Conservation (phyloP, 1,139 yeast genomes). For the Candida buenavistaensis region DNA sequence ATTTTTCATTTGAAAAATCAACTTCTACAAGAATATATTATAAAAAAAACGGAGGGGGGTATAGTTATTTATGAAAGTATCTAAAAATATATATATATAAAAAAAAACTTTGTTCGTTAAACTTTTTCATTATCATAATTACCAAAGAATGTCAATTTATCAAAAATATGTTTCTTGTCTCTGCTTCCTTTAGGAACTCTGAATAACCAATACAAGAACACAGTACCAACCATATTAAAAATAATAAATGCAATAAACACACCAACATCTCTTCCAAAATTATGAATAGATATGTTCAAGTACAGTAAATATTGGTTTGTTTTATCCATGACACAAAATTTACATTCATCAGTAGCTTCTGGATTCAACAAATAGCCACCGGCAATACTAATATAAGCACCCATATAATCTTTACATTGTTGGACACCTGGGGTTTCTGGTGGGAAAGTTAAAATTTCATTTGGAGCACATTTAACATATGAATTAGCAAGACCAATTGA, state of each 20-base stretch:
- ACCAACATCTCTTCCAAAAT: slow-evolving; percentile 73
- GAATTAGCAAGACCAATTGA: slow-evolving; percentile 38
- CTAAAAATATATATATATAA: slow-evolving; percentile 1
- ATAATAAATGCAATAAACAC: slow-evolving; percentile 47
- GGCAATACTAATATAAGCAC: slow-evolving; percentile 38
- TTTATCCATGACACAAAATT: slow-evolving; percentile 47
- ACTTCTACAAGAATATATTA: no score
- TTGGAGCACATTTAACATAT: slow-evolving; percentile 23
- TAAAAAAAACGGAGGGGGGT: no score
- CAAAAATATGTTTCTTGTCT: slow-evolving; percentile 8
- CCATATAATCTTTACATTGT: slow-evolving; percentile 57
- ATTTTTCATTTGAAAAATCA: no score
- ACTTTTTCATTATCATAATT: slow-evolving; percentile 1
- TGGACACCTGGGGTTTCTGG: slow-evolving; percentile 46
- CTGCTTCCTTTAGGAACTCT: slow-evolving; percentile 52
- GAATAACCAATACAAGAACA: slow-evolving; percentile 68
- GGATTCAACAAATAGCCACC: slow-evolving; percentile 56
- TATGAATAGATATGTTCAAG: slow-evolving; percentile 42
- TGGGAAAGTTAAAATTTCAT: slow-evolving; percentile 25
- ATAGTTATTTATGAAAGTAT: neutral
- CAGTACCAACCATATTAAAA: slow-evolving; percentile 52
- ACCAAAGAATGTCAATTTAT: slow-evolving; percentile 1
- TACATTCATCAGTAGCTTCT: slow-evolving; percentile 42
- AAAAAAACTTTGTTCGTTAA: neutral
- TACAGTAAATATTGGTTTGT: slow-evolving; percentile 53